Percentiles rank a stretch among this genome's conserved stretches.
phyloP scores from a whole-genome alignment of 2,329 filamentous ascomycete genomes.

The Fusarium sp. region DNA sequence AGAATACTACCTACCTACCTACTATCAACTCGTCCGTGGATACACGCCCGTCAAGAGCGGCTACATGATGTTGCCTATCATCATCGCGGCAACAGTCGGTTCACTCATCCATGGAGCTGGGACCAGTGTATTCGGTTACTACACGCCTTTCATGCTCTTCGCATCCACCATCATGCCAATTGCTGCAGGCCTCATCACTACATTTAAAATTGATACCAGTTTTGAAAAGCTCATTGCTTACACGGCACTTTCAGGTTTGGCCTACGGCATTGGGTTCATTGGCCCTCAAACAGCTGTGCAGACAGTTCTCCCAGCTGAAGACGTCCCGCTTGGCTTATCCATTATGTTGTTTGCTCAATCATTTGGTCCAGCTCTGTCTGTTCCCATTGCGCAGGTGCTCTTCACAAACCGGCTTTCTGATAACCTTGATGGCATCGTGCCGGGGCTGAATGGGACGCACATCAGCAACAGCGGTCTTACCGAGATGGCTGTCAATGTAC shows the following conservation, averaged over 20 bases:
- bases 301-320: slow-evolving; percentile 1
- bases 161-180: slow-evolving; percentile 22
- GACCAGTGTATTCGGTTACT: slow-evolving; percentile 22
- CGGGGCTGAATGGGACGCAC: neutral
- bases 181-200: slow-evolving; percentile 9
- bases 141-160: slow-evolving; percentile 26
- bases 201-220: slow-evolving; percentile 12
- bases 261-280: slow-evolving; percentile 25
- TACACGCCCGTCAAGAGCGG: slow-evolving; percentile 50
- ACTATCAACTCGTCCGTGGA: slow-evolving; percentile 56
- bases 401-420: slow-evolving; percentile 29
- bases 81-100: slow-evolving; percentile 16
- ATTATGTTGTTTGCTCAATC: slow-evolving; percentile 38
- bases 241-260: slow-evolving; percentile 10
- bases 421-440: slow-evolving; percentile 12
- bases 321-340: slow-evolving; percentile 39
- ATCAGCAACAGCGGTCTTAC: slow-evolving; percentile 6
- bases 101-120: slow-evolving; percentile 24
- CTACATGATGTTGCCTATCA: slow-evolving; percentile 41
- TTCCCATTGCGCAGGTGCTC: slow-evolving; percentile 32
- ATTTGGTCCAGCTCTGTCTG: slow-evolving; percentile 30
- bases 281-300: slow-evolving; percentile 27
- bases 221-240: slow-evolving; percentile 9
- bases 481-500: neutral
- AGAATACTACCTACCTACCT: slow-evolving; percentile 55